These are phyloP conservation scores for Papiliotrema nemorosa DNA, from an alignment of 1,284 basidiomycete species.

Conservation along the genomic window DNA sequence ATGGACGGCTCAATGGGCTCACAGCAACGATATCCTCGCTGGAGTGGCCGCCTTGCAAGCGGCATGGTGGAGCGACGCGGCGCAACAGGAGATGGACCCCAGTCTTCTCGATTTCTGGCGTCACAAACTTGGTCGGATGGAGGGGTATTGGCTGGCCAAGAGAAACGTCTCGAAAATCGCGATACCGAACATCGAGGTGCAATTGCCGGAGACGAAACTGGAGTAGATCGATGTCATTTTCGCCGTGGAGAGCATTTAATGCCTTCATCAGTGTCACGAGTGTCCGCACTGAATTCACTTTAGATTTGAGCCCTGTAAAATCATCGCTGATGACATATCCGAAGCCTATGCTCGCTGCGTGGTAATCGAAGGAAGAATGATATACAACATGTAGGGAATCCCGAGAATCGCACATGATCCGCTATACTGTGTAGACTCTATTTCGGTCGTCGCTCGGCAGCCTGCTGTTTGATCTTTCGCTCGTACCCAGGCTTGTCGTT, in stretches of 20 bases:
- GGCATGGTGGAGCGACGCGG: neutral
- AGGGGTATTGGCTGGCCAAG: constrained; percentile 7
- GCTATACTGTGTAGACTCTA: constrained; percentile 3
- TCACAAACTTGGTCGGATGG: constrained; percentile 12
- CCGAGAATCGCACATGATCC: too few species aligned
- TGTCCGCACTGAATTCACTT: too few species aligned
- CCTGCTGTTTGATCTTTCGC: constrained; percentile 75
- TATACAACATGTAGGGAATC: too few species aligned
- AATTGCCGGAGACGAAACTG: too few species aligned
- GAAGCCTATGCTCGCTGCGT: too few species aligned
- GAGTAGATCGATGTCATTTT: too few species aligned
- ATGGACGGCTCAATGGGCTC: neutral
- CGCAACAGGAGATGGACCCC: constrained; percentile 2
- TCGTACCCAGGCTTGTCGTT: constrained; percentile 87
- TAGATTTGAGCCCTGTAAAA: too few species aligned
- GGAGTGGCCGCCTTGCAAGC: neutral
- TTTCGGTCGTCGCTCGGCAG: constrained; percentile 62
- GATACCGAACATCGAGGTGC: neutral
- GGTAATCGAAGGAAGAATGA: too few species aligned
- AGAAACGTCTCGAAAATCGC: neutral
- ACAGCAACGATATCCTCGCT: neutral
- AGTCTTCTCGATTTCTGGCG: constrained; percentile 8
- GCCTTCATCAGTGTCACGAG: too few species aligned
- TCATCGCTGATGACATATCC: too few species aligned
- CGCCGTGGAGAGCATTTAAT: too few species aligned